Evolutionary conservation across 257 asterid species (phyloP).

Genomic region (Echium plantagineum): DNA sequence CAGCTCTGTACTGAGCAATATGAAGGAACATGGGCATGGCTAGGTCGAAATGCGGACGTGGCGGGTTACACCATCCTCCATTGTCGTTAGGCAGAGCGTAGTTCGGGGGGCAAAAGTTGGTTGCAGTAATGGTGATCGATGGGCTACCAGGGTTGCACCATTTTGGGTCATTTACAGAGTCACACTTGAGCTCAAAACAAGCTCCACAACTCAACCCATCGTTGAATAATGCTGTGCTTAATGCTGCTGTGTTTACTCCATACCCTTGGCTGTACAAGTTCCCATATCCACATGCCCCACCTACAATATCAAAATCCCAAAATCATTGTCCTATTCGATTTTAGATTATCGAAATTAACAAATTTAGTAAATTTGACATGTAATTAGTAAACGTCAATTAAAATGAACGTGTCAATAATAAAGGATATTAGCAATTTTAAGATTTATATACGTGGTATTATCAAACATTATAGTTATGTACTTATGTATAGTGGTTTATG

Average conservation of each 20-base stretch:
- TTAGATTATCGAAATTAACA: too few species aligned
- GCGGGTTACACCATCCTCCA: slow-evolving; percentile 93
- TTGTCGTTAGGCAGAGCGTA: slow-evolving; percentile 50
- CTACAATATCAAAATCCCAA: slow-evolving; percentile 12
- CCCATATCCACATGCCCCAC: slow-evolving; percentile 77
- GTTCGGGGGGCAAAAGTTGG: slow-evolving; percentile 80
- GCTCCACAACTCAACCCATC: slow-evolving; percentile 71
- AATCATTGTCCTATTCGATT: too few species aligned
- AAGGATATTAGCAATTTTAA: too few species aligned
- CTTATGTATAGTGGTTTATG: too few species aligned
- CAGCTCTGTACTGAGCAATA: slow-evolving; percentile 61
- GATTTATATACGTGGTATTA: too few species aligned
- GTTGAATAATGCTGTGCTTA: slow-evolving; percentile 72
- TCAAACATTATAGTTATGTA: too few species aligned
- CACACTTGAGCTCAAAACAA: slow-evolving; percentile 65
- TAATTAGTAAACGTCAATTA: too few species aligned
- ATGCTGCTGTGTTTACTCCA: slow-evolving; percentile 68
- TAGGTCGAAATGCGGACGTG: slow-evolving; percentile 66
- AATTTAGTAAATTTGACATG: too few species aligned
- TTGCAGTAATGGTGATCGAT: slow-evolving; percentile 57
- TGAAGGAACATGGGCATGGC: slow-evolving; percentile 81
- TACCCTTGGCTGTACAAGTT: slow-evolving; percentile 79
- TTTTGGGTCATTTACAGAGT: slow-evolving; percentile 27
- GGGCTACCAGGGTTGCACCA: slow-evolving; percentile 71
- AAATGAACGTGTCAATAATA: too few species aligned